These are phyloP conservation scores for Geranium brycei DNA, from an alignment of 345 rosid genomes.

Conservation along the genomic window DNA sequence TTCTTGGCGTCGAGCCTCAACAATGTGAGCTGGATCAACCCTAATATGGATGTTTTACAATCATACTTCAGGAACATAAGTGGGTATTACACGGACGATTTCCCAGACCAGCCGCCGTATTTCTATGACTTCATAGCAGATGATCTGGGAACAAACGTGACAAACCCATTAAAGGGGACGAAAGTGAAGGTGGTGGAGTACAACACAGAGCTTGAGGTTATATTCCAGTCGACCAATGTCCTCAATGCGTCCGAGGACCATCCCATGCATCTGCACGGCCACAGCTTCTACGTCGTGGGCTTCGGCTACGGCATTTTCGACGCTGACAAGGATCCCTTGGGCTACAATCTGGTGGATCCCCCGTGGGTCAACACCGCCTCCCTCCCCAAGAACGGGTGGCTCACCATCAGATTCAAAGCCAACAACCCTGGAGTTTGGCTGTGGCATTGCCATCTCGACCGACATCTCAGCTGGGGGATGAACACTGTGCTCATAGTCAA, in stretches of 20 bases:
- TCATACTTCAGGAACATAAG: slow-evolving; percentile 5
- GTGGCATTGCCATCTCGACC: slow-evolving; percentile 22
- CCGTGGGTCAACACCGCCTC: slow-evolving; percentile 15
- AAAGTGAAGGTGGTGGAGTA: slow-evolving; percentile 17
- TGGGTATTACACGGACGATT: slow-evolving; percentile 9
- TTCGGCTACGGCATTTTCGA: slow-evolving; percentile 19
- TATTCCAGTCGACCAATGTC: slow-evolving; percentile 19
- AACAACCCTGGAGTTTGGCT: slow-evolving; percentile 26
- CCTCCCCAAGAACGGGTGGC: slow-evolving; percentile 22
- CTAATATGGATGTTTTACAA: slow-evolving; percentile 9
- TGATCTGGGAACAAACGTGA: neutral
- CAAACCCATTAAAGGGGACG: slow-evolving; percentile 2
- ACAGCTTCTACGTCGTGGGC: slow-evolving; percentile 24
- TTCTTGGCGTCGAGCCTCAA: slow-evolving; percentile 7
- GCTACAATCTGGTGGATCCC: slow-evolving; percentile 23
- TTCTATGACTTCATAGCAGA: slow-evolving; percentile 13
- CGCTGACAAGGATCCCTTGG: slow-evolving; percentile 11
- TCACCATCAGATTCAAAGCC: slow-evolving; percentile 17
- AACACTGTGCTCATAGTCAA: slow-evolving; percentile 20
- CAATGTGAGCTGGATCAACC: slow-evolving; percentile 14
- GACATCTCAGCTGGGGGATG: slow-evolving; percentile 25
- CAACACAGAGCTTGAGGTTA: slow-evolving; percentile 16
- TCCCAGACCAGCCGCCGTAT: slow-evolving; percentile 14
- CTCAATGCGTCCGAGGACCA: slow-evolving; percentile 16
- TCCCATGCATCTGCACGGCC: slow-evolving; percentile 31